Evolutionary conservation across 2,329 filamentous ascomycete species (phyloP).

Genomic region (Scedosporium minutisporum): DNA sequence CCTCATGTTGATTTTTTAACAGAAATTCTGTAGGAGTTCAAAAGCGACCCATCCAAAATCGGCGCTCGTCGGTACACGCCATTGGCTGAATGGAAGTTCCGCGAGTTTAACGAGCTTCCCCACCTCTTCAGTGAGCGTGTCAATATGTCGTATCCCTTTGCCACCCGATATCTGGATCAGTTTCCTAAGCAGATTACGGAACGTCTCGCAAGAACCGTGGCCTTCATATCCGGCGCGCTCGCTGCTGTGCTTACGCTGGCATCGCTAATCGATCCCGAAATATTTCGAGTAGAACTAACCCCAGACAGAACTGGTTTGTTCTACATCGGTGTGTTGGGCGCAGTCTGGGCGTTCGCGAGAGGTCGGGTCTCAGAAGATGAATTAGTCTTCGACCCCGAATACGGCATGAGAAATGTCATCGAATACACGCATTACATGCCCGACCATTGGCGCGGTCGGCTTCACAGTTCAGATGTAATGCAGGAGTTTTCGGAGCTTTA

Average conservation of each 20-base stretch:
- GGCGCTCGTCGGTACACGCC: constrained; percentile 88
- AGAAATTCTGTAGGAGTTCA: constrained; percentile 59
- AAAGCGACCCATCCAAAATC: constrained; percentile 81
- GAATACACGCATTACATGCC: constrained; percentile 90
- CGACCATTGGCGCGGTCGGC: constrained; percentile 73
- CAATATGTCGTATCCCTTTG: constrained; percentile 92
- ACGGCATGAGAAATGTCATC: constrained; percentile 78
- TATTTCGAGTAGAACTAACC: constrained; percentile 88
- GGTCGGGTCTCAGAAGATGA: constrained; percentile 83
- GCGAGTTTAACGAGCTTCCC: constrained; percentile 93
- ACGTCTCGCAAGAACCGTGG: constrained; percentile 72
- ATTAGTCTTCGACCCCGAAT: constrained; percentile 83
- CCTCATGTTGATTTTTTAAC: neutral
- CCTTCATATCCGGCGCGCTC: constrained; percentile 79
- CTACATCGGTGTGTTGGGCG: constrained; percentile 74
- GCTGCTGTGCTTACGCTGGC: constrained; percentile 76
- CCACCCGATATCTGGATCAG: constrained; percentile 84
- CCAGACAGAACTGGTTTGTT: constrained; percentile 82
- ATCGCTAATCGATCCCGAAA: constrained; percentile 79
- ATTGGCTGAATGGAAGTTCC: constrained; percentile 93
- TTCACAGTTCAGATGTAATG: constrained; percentile 93
- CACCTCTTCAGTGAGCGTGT: constrained; percentile 84
- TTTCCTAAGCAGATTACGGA: constrained; percentile 94
- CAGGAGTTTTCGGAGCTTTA: constrained; percentile 84
- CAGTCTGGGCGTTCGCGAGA: constrained; percentile 73